phyloP scores from a whole-genome alignment of 495 filamentous ascomycete genomes.

The Aspergillus heteromorphus region DNA sequence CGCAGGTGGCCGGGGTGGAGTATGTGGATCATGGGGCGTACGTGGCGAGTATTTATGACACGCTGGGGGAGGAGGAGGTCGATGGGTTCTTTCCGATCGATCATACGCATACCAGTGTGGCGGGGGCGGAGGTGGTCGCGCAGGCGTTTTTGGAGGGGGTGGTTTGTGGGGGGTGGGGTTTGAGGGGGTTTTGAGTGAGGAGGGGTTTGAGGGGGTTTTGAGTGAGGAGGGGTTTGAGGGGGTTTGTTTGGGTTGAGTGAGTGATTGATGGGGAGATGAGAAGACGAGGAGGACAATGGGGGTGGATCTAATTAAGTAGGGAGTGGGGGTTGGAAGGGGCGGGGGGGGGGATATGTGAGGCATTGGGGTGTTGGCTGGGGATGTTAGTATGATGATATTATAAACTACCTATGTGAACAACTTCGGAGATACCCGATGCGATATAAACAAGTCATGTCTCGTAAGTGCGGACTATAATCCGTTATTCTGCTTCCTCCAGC shows the following conservation, averaged over 20 bases:
- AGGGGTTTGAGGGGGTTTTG: slow-evolving; percentile 27
- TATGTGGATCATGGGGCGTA: slow-evolving; percentile 62
- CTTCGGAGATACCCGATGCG: too few species aligned
- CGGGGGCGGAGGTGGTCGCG: slow-evolving; percentile 52
- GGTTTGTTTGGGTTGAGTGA: background rate
- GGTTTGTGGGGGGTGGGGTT: slow-evolving; percentile 35
- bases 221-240: background rate
- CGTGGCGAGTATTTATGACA: slow-evolving; percentile 46
- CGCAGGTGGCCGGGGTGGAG: slow-evolving; percentile 35
- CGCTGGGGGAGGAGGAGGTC: slow-evolving; percentile 39
- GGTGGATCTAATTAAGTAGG: too few species aligned
- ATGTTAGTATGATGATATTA: too few species aligned
- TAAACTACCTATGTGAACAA: too few species aligned
- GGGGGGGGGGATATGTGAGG: too few species aligned
- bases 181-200: slow-evolving; percentile 28
- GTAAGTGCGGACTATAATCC: background rate
- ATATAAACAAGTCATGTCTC: background rate
- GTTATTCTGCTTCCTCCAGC: slow-evolving; percentile 26
- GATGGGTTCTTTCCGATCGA: slow-evolving; percentile 54
- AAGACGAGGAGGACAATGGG: too few species aligned
- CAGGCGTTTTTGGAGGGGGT: slow-evolving; percentile 60
- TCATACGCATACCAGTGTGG: slow-evolving; percentile 60
- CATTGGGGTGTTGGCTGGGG: too few species aligned
- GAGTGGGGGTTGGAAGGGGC: too few species aligned
- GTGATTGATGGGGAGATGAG: too few species aligned